Evolutionary conservation across 768 basidiomycete genomes (phyloP), one percentile per base, ranked within the genome.

Genomic region (Clavulina sp.): DNA sequence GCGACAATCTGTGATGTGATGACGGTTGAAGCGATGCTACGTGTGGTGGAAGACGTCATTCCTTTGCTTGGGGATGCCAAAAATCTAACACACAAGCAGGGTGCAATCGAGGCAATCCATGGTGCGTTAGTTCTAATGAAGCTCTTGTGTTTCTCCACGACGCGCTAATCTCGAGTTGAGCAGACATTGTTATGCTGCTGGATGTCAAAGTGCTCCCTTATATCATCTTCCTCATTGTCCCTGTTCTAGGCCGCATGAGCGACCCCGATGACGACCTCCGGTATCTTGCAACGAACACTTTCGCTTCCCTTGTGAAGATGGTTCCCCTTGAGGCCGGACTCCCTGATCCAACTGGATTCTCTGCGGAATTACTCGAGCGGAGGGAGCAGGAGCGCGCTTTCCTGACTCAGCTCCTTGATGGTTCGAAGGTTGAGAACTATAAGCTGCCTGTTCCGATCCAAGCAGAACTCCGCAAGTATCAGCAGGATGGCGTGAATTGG

Each of bases 401-500:
- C 68, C 69, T 99, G 41, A 80, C 77, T 40, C 95, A 99, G 62
- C 72, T 99, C 5, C 76, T 99, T 31, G 95, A 96, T 60, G 95
- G 95, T 9, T 82, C 73, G 59, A 95, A 97, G 65, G 89, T 96
- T 16, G 86, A 91, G 58, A 78, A 81, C 56, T 99, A 96, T 63
- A 66, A 68, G 38, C 76, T 99, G 1, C 89, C 95, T 0, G 78
- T 91, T 51, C 67, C 69, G 26, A 85, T 99, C 71, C 86, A 92
- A 52, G 91, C 92, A 30, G 88, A 96, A 58, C 70, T 99, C 46
- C 82, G 95, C 54, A 88, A 91, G 63, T 99, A 99, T 63, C 95
- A 99, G 65, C 86, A 88, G 66, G 95, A 99, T 52, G 95, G 95
- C 31, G 86, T 99, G 57, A 97, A 88, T 63, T 99, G 95, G 95